phyloP scores from a whole-genome alignment of 495 filamentous ascomycete species.

The Penicillium ucsense region DNA sequence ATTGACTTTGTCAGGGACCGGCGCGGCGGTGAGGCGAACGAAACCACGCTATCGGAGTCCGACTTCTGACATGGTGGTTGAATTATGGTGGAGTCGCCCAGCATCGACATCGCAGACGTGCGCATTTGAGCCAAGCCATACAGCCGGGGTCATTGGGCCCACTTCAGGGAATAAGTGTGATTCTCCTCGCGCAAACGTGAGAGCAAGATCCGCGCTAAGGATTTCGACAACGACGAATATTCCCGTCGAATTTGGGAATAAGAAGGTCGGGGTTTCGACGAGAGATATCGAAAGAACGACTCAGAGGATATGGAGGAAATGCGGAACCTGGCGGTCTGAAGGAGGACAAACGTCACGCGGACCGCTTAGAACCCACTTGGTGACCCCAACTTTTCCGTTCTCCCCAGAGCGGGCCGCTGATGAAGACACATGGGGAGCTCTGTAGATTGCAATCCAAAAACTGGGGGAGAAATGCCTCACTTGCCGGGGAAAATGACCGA shows the following conservation, averaged over 20 bases:
- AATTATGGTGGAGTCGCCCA: constrained; percentile 26
- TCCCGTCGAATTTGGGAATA: too few species aligned
- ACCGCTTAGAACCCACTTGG: constrained; percentile 2
- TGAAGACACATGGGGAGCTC: background rate
- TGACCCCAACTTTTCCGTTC: constrained; percentile 9
- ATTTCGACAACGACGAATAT: too few species aligned
- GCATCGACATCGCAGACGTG: constrained; percentile 24
- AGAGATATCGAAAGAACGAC: constrained; percentile 1
- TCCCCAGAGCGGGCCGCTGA: background rate
- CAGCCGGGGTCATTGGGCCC: constrained; percentile 10
- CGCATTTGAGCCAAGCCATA: constrained; percentile 21
- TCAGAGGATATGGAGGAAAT: background rate
- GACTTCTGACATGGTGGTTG: constrained; percentile 19
- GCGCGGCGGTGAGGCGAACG: constrained; percentile 1
- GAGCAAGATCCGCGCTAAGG: too few species aligned
- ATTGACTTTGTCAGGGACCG: constrained; percentile 18
- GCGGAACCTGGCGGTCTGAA: constrained; percentile 12
- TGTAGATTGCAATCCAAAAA: background rate
- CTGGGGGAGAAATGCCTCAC: background rate
- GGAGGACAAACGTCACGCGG: constrained; percentile 17
- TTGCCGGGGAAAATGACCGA: background rate
- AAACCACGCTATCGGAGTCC: constrained; percentile 5
- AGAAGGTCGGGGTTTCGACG: background rate
- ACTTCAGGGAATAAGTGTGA: background rate
- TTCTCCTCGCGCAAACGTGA: background rate